Conservation (phyloP, 2,329 filamentous ascomycete species). For the Ceratocystis cubensis region DNA sequence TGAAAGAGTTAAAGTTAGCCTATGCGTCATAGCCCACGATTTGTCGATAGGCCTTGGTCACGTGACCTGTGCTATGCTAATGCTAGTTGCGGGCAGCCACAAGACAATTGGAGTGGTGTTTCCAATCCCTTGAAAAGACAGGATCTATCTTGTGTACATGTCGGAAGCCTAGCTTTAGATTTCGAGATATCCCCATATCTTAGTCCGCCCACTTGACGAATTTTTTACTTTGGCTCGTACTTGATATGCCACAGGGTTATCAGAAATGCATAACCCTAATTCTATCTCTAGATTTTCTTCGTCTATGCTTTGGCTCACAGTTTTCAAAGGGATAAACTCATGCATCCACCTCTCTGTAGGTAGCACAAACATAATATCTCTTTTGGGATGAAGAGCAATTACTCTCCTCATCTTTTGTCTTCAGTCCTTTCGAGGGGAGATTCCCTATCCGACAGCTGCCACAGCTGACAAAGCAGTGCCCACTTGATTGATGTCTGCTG, state of each 20-base stretch:
- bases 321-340: neutral
- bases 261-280: neutral
- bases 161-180: too few relatives aligned
- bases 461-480: neutral
- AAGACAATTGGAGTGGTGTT: neutral
- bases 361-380: neutral
- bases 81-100: neutral
- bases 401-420: neutral
- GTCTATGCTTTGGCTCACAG: neutral
- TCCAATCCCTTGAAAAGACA: neutral
- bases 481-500: neutral
- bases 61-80: neutral
- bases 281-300: neutral
- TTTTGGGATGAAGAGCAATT: neutral
- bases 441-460: neutral
- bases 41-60: neutral
- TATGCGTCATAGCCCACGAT: conserved; percentile 14
- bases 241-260: neutral
- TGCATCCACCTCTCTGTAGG: neutral
- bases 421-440: neutral
- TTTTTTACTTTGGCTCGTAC: too few relatives aligned
- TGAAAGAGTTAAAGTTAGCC: neutral
- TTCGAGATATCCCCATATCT: too few relatives aligned
- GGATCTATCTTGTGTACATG: neutral
- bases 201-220: too few relatives aligned